A percentile compares a stretch with the other conserved stretches of the same genome.
phyloP scores from a whole-genome alignment of 2,329 filamentous ascomycete genomes.

The Thielaviopsis euricoi region DNA sequence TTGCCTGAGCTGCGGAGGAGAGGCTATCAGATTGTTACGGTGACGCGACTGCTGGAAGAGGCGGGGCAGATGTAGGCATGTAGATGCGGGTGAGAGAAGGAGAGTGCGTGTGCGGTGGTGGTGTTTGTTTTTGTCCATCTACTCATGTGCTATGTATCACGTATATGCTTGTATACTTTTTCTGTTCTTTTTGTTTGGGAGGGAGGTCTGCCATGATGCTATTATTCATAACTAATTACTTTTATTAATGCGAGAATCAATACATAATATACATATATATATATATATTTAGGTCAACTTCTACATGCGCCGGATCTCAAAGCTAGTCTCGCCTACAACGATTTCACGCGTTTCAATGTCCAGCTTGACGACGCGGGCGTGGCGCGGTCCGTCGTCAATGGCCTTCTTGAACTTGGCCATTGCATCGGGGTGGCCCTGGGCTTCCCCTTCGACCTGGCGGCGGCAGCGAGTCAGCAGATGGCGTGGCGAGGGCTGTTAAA shows the following conservation, averaged over 20 bases:
- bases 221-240: neutral
- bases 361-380: conserved; percentile 57
- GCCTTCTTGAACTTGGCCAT: conserved; percentile 58
- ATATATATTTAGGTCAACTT: too few species aligned
- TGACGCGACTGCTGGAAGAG: conserved; percentile 46
- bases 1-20: conserved; percentile 52
- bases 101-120: neutral
- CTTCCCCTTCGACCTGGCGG: conserved; percentile 81
- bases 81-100: neutral
- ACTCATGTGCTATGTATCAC: neutral
- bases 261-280: too few species aligned
- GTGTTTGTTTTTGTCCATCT: neutral
- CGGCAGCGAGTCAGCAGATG: too few species aligned
- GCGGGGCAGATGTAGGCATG: neutral
- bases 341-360: conserved; percentile 50
- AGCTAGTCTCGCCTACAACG: conserved; percentile 51
- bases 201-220: neutral
- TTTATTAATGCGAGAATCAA: too few species aligned
- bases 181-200: neutral
- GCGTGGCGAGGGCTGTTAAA: too few species aligned
- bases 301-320: conserved; percentile 33
- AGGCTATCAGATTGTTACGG: conserved; percentile 56
- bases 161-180: neutral
- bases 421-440: conserved; percentile 52
- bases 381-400: conserved; percentile 55